phyloP scores from a whole-genome alignment of 768 basidiomycete genomes.

The Mycena maculata region DNA sequence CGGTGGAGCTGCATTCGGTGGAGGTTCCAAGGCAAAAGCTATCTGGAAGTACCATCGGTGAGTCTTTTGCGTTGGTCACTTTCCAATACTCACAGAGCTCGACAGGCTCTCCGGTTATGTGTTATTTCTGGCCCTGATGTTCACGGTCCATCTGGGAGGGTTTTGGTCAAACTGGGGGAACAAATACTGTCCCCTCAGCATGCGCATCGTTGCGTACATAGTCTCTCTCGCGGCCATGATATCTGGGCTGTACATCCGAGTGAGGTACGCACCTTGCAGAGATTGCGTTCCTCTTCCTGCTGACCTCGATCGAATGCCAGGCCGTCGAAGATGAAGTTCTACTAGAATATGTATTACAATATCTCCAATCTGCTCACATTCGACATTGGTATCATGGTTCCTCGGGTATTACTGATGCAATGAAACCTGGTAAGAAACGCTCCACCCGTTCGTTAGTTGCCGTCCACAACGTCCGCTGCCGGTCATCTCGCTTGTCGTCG shows the following conservation, averaged over 20 bases:
- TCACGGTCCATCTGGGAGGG: constrained; percentile 78
- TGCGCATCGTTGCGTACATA: constrained; percentile 64
- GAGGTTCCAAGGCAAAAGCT: constrained; percentile 74
- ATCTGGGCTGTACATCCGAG: constrained; percentile 56
- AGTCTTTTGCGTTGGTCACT: neutral
- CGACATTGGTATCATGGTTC: constrained; percentile 31
- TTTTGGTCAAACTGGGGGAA: constrained; percentile 72
- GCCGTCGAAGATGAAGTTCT: constrained; percentile 73
- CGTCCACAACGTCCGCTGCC: constrained; percentile 81
- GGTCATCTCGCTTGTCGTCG: constrained; percentile 64
- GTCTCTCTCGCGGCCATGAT: constrained; percentile 65
- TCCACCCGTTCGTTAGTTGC: constrained; percentile 90
- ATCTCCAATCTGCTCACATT: constrained; percentile 2
- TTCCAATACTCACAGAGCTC: constrained; percentile 8
- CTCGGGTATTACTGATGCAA: constrained; percentile 74
- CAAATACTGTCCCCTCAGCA: constrained; percentile 47
- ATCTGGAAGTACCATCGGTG: constrained; percentile 90
- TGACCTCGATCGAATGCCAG: constrained; percentile 49
- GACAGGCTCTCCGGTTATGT: constrained; percentile 79
- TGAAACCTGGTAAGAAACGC: constrained; percentile 91
- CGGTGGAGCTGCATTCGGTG: constrained; percentile 75
- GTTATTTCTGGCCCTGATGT: constrained; percentile 68
- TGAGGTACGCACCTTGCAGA: constrained; percentile 56
- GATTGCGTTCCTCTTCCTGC: neutral
- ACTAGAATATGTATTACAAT: constrained; percentile 45